Base-by-base conservation (phyloP, 1,284 basidiomycete species). In the Ceratobasidium sp. region DNA sequence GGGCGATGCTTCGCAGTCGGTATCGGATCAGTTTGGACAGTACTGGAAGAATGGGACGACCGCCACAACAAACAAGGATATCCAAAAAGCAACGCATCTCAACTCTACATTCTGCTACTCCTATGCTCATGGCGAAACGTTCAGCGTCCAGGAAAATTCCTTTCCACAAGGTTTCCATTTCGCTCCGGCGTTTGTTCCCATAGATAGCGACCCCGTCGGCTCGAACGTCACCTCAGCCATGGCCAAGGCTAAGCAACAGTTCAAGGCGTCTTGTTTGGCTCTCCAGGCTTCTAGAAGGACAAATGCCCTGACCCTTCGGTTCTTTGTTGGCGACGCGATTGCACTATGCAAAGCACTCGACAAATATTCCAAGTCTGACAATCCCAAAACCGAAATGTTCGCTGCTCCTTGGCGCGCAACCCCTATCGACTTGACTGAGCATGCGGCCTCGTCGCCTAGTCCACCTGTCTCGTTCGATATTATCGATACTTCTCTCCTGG, bases 261-360 rank as follows among this genome's bases (percentile, higher is more conserved):
- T 88, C 81, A 35, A 66, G 4, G 80, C 60, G 2, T 88, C 87
- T 86, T 86, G 85, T 73, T 54, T 73, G 1, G 81, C 85, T 0
- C 87, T 87, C 80, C 77, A 80, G 8, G 65, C 41, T 16, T 79
- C 73, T n/a, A 78, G 77, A 2, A n/a, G 69, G n/a, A 18, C 69
- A 44, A n/a, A 20, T 57, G 3, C 52, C 7, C 16, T 78, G 66
- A 38, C 54, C 23, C 76, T 77, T 35, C 44, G 71, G 20, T 74
- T 74, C n/a, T 27, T 50, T 48, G 27, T 59, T 10, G 71, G 71
- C 35, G 71, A 74, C 20, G 54, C 60, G 8, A 7, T 54, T 14
- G 44, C 18, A 23, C 62, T 64, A 12, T 33, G 33, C 23, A 30
- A 44, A 5, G 70, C 55, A 6, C 35, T 73, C 44, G 10, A 33